These are phyloP conservation scores for Juglanconis juglandina DNA, from an alignment of 2,329 filamentous ascomycete genomes.

Conservation along the genomic window DNA sequence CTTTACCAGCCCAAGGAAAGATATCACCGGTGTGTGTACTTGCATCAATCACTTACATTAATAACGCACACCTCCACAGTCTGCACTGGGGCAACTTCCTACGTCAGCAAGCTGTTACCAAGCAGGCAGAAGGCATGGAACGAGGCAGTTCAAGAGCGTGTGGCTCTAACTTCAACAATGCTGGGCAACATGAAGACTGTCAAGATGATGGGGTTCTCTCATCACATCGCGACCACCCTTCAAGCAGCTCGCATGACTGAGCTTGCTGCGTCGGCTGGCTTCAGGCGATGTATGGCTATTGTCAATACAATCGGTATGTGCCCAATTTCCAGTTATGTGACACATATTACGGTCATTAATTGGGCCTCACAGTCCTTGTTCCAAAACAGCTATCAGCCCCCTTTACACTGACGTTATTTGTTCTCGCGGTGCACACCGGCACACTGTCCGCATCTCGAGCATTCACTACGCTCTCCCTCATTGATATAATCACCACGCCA, in stretches of 20 bases:
- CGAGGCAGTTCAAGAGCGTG: conserved; percentile 35
- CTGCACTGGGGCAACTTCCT: conserved; percentile 36
- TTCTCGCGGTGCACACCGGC: not conserved
- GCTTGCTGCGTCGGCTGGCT: conserved; percentile 10
- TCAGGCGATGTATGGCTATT: not conserved
- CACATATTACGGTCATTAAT: too few relatives aligned
- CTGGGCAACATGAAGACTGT: conserved; percentile 40
- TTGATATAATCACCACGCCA: not conserved
- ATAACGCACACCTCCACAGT: conserved; percentile 24
- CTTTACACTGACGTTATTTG: not conserved
- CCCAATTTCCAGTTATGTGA: too few relatives aligned
- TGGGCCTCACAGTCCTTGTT: not conserved
- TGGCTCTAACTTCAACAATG: conserved; percentile 31
- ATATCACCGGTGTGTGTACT: not conserved
- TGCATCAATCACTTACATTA: too few relatives aligned
- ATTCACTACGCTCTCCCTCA: not conserved
- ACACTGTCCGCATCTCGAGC: not conserved
- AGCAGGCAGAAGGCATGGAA: conserved; percentile 37
- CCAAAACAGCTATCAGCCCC: not conserved
- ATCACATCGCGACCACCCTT: conserved; percentile 10
- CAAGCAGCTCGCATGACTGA: conserved; percentile 27
- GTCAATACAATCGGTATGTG: not conserved
- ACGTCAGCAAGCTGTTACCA: conserved; percentile 32
- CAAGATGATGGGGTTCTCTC: conserved; percentile 37
- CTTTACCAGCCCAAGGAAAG: too few relatives aligned